Percentiles rank a stretch among this genome's conserved stretches.
Conservation (phyloP, 208 protist species). For the Leishmania lainsoni region DNA sequence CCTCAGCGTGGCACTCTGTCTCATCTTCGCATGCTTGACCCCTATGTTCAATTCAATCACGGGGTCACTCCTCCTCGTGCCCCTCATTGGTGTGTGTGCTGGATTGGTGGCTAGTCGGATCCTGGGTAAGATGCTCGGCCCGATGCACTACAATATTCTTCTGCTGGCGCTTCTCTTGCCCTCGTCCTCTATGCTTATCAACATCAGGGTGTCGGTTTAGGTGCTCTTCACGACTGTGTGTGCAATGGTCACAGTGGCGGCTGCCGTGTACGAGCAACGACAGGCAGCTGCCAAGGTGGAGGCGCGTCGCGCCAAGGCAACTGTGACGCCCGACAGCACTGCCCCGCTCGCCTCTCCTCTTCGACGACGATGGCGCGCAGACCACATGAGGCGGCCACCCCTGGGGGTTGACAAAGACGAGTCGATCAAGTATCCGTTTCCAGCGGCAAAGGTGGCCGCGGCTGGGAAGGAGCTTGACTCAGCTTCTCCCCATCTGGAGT, state of each 20-base stretch:
- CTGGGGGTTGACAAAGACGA: constrained; percentile 15
- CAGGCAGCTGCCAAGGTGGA: constrained; percentile 25
- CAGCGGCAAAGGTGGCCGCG: neutral
- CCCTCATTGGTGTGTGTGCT: constrained; percentile 30
- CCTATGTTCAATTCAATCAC: constrained; percentile 29
- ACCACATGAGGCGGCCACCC: constrained; percentile 28
- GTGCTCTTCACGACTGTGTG: constrained; percentile 13
- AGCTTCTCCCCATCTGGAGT: neutral
- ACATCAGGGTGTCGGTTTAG: constrained; percentile 29
- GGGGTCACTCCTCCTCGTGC: constrained; percentile 32
- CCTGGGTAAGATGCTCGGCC: constrained; percentile 46
- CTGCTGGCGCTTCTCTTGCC: constrained; percentile 43
- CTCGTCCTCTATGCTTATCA: constrained; percentile 44
- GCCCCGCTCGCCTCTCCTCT: neutral
- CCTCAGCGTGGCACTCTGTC: constrained; percentile 34
- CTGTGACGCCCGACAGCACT: neutral
- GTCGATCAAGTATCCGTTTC: neutral
- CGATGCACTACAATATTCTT: constrained; percentile 40
- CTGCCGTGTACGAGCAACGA: constrained; percentile 33
- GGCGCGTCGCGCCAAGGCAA: constrained; percentile 4
- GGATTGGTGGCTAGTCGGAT: constrained; percentile 36
- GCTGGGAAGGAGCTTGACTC: neutral
- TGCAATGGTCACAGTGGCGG: constrained; percentile 15
- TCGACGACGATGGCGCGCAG: constrained; percentile 12
- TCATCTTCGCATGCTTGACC: constrained; percentile 33